phyloP scores from a whole-genome alignment of 192 early-diverging fungal species.

The Entomortierella beljakovae region DNA sequence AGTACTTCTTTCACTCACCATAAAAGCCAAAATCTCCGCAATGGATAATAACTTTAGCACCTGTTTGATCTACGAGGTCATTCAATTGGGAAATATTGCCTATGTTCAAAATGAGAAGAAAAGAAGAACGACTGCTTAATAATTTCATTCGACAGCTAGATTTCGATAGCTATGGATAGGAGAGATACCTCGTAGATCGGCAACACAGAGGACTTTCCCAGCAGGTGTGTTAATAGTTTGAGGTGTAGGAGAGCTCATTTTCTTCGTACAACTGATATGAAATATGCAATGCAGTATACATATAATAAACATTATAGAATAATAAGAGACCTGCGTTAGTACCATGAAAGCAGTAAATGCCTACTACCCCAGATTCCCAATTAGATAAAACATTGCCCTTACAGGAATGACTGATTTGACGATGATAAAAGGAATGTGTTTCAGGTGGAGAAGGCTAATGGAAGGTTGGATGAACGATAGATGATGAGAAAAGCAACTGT shows the following conservation, averaged over 20 bases:
- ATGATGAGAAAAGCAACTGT: too few species aligned
- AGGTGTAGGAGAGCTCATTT: slow-evolving; percentile 45
- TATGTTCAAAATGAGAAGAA: slow-evolving; percentile 16
- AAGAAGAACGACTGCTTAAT: neutral
- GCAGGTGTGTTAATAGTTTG: slow-evolving; percentile 53
- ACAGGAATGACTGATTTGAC: too few species aligned
- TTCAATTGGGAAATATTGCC: slow-evolving; percentile 70
- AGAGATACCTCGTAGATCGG: slow-evolving; percentile 60
- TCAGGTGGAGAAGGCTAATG: too few species aligned
- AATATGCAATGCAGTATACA: neutral
- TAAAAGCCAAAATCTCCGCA: slow-evolving; percentile 74
- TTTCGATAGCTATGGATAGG: too few species aligned
- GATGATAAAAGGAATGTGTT: too few species aligned
- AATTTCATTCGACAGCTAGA: too few species aligned
- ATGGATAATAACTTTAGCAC: slow-evolving; percentile 66
- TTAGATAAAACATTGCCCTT: too few species aligned
- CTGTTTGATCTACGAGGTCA: slow-evolving; percentile 63
- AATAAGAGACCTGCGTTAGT: too few species aligned
- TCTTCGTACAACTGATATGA: neutral
- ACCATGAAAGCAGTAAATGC: too few species aligned
- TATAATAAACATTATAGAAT: too few species aligned
- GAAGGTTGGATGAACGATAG: too few species aligned
- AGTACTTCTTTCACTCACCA: slow-evolving; percentile 48
- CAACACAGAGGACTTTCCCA: slow-evolving; percentile 63
- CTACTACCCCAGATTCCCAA: too few species aligned